Conservation (phyloP, 2,329 filamentous ascomycete genomes). For the Pseudogymnoascus sp. region DNA sequence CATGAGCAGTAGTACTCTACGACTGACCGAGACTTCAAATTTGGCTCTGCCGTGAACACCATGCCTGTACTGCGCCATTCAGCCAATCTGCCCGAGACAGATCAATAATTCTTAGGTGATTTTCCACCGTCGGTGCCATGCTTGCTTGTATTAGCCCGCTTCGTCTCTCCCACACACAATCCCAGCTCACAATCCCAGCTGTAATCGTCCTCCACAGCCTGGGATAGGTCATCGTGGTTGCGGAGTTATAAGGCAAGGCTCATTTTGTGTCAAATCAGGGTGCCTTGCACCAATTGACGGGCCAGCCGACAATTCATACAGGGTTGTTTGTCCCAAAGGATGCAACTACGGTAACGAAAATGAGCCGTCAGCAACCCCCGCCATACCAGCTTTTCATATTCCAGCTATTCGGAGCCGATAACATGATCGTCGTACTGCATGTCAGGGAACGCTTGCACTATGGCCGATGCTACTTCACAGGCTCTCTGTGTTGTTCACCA, state of each 20-base stretch:
- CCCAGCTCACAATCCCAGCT: background rate
- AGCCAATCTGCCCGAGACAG: constrained; percentile 5
- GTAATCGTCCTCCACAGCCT: background rate
- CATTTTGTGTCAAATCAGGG: background rate
- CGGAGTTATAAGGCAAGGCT: background rate
- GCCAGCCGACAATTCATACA: background rate
- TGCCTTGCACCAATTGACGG: background rate
- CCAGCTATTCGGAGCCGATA: constrained; percentile 3
- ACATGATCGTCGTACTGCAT: constrained; percentile 6
- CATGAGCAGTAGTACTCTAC: background rate
- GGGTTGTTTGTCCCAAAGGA: background rate
- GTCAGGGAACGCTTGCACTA: background rate
- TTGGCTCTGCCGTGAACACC: background rate
- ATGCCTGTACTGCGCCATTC: background rate
- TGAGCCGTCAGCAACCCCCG: background rate
- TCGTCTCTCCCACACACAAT: background rate
- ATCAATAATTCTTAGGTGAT: background rate
- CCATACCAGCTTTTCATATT: background rate
- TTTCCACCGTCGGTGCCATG: background rate
- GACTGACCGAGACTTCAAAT: background rate
- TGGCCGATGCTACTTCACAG: background rate
- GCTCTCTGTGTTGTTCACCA: background rate
- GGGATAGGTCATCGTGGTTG: background rate
- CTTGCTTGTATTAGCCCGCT: background rate
- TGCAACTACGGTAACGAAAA: background rate